phyloP scores from a whole-genome alignment of 768 basidiomycete species.

The Leccinum fibrillosum region DNA sequence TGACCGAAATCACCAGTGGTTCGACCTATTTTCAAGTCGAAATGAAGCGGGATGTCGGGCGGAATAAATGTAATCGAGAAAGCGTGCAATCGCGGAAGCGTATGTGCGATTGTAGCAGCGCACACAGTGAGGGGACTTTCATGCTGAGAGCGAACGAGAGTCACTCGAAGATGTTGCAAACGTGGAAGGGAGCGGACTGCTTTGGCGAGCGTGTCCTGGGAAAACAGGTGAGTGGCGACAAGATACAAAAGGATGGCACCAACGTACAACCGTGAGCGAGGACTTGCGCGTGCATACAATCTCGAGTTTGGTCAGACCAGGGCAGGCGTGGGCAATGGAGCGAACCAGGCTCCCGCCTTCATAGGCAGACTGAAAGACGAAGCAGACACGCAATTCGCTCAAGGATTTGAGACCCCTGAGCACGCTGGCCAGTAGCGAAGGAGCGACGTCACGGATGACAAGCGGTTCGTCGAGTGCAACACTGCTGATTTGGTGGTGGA shows the following conservation, averaged over 20 bases:
- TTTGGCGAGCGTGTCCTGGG: conserved; percentile 48
- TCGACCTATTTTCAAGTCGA: conserved; percentile 42
- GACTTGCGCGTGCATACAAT: conserved; percentile 66
- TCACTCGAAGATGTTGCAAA: conserved; percentile 58
- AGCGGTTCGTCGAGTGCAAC: conserved; percentile 66
- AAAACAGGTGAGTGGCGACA: background rate
- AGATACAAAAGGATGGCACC: background rate
- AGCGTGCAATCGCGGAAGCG: conserved; percentile 61
- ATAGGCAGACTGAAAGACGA: conserved; percentile 69
- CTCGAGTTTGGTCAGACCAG: conserved; percentile 59
- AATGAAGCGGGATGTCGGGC: conserved; percentile 46
- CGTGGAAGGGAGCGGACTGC: conserved; percentile 59
- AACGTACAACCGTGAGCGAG: conserved; percentile 65
- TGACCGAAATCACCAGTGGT: conserved; percentile 25
- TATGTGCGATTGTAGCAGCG: conserved; percentile 58
- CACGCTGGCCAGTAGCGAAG: conserved; percentile 56
- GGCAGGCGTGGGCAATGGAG: conserved; percentile 63
- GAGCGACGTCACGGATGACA: conserved; percentile 63
- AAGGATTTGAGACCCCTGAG: conserved; percentile 55
- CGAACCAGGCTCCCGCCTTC: conserved; percentile 70
- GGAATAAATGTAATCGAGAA: conserved; percentile 69
- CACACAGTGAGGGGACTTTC: conserved; percentile 58
- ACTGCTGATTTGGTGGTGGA: conserved; percentile 48
- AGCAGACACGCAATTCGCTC: conserved; percentile 58
- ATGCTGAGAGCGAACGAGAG: conserved; percentile 64